These are phyloP conservation scores for Synchytrium microbalum DNA, from an alignment of 371 early-diverging fungal genomes.

Conservation along the genomic window DNA sequence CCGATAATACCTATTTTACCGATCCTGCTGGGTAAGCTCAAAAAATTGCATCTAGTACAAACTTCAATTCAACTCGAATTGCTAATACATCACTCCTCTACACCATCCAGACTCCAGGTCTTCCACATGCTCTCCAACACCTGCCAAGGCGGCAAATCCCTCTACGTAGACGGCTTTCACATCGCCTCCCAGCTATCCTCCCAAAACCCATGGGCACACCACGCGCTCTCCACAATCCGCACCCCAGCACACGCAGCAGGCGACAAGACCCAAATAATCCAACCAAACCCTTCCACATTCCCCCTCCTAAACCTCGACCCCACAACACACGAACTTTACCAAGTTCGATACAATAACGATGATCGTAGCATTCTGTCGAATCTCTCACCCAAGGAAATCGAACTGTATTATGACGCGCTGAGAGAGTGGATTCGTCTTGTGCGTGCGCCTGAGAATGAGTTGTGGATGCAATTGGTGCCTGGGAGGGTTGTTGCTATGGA, in stretches of 20 bases:
- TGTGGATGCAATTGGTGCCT: slow-evolving; percentile 61
- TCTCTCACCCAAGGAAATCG: slow-evolving; percentile 21
- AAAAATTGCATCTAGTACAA: not conserved
- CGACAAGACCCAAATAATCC: slow-evolving; percentile 56
- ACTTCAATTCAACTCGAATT: not conserved
- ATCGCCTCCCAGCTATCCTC: slow-evolving; percentile 58
- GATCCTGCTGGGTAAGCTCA: slow-evolving; percentile 66
- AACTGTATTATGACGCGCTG: slow-evolving; percentile 69
- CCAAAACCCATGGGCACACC: slow-evolving; percentile 53
- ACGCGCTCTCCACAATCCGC: slow-evolving; percentile 48
- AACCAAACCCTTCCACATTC: slow-evolving; percentile 54
- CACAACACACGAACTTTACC: slow-evolving; percentile 45
- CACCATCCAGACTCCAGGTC: slow-evolving; percentile 45
- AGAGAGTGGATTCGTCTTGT: slow-evolving; percentile 63
- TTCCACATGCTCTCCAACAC: slow-evolving; percentile 71
- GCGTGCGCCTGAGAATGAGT: slow-evolving; percentile 47
- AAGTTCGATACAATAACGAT: slow-evolving; percentile 81
- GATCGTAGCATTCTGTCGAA: slow-evolving; percentile 64
- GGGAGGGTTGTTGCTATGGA: slow-evolving; percentile 73
- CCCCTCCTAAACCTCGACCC: slow-evolving; percentile 62
- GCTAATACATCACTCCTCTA: not conserved
- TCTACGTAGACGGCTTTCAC: slow-evolving; percentile 78
- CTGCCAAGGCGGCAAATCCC: slow-evolving; percentile 70
- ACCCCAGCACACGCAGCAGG: slow-evolving; percentile 79
- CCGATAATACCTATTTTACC: slow-evolving; percentile 88